phyloP scores from a whole-genome alignment of 805 yeast genomes.

The Candida yuanshanica region DNA sequence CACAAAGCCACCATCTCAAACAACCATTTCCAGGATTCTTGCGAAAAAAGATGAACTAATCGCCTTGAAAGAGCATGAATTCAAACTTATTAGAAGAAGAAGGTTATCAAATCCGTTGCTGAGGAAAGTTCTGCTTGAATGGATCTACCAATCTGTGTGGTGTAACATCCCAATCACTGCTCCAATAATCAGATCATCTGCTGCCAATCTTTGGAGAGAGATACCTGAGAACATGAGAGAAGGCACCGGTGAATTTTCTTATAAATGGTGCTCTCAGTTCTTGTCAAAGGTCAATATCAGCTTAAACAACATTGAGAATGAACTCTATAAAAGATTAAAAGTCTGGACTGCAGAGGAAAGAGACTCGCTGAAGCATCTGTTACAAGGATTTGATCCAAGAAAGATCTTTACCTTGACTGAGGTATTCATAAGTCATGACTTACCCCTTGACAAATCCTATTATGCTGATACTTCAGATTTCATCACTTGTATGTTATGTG shows the following conservation, averaged over 20 bases:
- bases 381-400: conserved; percentile 41
- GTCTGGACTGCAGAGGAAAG: conserved; percentile 61
- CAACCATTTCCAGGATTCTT: conserved; percentile 57
- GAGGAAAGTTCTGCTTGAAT: conserved; percentile 56
- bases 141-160: conserved; percentile 67
- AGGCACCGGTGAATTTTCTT: conserved; percentile 60
- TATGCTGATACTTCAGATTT: conserved; percentile 36
- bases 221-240: conserved; percentile 49
- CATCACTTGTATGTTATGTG: conserved; percentile 54
- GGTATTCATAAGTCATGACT: conserved; percentile 50
- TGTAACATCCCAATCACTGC: conserved; percentile 59
- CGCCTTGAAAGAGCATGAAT: conserved; percentile 46
- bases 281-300: conserved; percentile 45
- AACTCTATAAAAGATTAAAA: conserved; percentile 40
- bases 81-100: conserved; percentile 42
- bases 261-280: conserved; percentile 49
- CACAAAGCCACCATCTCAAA: conserved; percentile 54
- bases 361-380: conserved; percentile 37
- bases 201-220: conserved; percentile 57
- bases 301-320: conserved; percentile 40
- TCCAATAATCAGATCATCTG: conserved; percentile 58
- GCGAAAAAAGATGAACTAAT: conserved; percentile 50
- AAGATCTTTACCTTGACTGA: conserved; percentile 59
- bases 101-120: conserved; percentile 46
- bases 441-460: conserved; percentile 55